Conservation (phyloP, 2,329 filamentous ascomycete species). For the Nannizzia gypsea region DNA sequence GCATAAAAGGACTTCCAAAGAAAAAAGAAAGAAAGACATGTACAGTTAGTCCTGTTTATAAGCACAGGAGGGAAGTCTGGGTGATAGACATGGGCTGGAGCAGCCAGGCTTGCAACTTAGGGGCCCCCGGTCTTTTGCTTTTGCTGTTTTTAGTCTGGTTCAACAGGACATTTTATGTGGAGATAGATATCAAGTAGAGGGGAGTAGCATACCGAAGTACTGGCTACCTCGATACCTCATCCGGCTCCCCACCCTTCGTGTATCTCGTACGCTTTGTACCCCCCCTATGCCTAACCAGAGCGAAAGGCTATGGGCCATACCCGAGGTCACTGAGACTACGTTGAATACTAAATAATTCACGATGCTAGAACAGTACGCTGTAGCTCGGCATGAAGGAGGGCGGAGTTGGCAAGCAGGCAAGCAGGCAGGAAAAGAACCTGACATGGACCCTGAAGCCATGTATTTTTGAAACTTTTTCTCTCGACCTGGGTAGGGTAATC, state of each 20-base stretch:
- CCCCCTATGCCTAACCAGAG: not conserved
- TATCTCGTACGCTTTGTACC: not conserved
- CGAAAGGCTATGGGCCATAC: slow-evolving; percentile 3
- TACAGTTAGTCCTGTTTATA: not conserved
- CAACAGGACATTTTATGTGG: not conserved
- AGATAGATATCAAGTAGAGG: not conserved
- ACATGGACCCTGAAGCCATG: not conserved
- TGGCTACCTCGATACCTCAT: not conserved
- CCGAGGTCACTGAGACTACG: not conserved
- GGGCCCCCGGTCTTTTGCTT: not conserved
- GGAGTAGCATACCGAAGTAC: not conserved
- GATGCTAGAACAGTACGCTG: not conserved
- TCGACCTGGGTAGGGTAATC: not conserved
- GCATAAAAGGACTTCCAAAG: not conserved
- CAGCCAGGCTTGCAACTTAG: not conserved
- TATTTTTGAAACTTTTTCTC: not conserved
- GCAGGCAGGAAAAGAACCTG: not conserved
- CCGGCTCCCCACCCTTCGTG: not conserved
- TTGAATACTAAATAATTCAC: not conserved
- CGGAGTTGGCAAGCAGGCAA: not conserved
- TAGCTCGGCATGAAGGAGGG: not conserved
- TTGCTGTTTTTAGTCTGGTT: not conserved
- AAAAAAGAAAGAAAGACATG: not conserved
- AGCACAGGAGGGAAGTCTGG: not conserved
- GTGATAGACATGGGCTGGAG: slow-evolving; percentile 3